phyloP scores from a whole-genome alignment of 345 rosid genomes.

The Citrus glauca region DNA sequence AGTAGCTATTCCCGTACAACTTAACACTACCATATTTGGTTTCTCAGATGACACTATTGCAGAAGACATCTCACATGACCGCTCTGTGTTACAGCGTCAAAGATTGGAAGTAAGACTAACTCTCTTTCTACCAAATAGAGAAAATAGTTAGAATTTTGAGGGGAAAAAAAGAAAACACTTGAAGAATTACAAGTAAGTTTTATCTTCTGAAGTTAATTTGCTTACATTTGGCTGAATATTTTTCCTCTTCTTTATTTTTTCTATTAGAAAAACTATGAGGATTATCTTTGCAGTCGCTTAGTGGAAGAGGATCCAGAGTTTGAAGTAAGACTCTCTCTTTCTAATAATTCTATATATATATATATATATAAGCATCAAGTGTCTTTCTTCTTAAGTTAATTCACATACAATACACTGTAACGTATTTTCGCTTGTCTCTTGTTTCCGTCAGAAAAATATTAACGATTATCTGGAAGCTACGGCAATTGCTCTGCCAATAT shows the following conservation, averaged over 20 bases:
- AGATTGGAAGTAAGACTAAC: not conserved
- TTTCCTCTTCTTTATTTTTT: not conserved
- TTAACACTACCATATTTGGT: not conserved
- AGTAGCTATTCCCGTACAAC: not conserved
- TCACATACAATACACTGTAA: not conserved
- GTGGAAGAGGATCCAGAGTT: not conserved
- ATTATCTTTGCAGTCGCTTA: not conserved
- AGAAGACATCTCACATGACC: not conserved
- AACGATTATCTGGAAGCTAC: not conserved
- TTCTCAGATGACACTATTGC: conserved; percentile 2
- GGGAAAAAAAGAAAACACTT: too few species aligned
- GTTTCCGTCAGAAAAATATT: not conserved
- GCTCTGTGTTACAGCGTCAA: not conserved
- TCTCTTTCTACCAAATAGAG: not conserved
- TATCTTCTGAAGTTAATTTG: not conserved
- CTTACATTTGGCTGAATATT: not conserved
- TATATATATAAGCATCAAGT: not conserved
- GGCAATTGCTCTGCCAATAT: not conserved
- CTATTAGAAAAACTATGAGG: not conserved
- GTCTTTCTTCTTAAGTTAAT: not conserved
- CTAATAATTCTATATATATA: not conserved
- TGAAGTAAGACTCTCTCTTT: conserved; percentile 22
- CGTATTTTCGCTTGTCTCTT: not conserved
- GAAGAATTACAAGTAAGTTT: not conserved
- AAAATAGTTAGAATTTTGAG: too few species aligned